These are phyloP conservation scores for Argentina anserina DNA, from an alignment of 306 rosid species.

Conservation along the genomic window DNA sequence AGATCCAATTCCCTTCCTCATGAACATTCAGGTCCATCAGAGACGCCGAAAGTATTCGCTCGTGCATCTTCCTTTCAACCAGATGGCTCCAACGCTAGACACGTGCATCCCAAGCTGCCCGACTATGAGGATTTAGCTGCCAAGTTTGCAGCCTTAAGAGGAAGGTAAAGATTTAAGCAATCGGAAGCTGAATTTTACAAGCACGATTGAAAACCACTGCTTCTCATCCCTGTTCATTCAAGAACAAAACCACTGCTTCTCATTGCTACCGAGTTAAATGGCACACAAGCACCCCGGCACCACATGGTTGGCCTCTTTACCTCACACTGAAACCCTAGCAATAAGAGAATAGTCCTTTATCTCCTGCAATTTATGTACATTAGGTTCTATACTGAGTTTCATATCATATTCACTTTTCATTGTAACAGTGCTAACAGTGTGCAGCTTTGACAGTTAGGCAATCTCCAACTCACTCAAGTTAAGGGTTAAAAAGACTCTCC, in stretches of 20 bases:
- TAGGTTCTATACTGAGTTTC: slow-evolving; percentile 3
- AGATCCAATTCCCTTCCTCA: slow-evolving; percentile 76
- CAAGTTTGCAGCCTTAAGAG: slow-evolving; percentile 77
- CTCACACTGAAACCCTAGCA: not conserved
- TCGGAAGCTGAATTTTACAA: slow-evolving; percentile 20
- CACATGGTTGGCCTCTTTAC: slow-evolving; percentile 12
- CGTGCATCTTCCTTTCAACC: slow-evolving; percentile 89
- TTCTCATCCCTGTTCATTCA: slow-evolving; percentile 6
- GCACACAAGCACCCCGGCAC: slow-evolving; percentile 8
- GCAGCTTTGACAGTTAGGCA: too few species aligned
- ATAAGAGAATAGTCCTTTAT: not conserved
- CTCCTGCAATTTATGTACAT: not conserved
- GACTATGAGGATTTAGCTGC: slow-evolving; percentile 86
- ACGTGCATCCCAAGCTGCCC: slow-evolving; percentile 95
- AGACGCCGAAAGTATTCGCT: slow-evolving; percentile 50
- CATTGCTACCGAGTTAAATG: slow-evolving; percentile 7
- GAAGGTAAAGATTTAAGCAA: slow-evolving; percentile 38
- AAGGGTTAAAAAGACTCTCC: too few species aligned
- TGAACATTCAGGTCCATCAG: slow-evolving; percentile 44
- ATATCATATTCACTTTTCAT: not conserved
- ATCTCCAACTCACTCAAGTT: too few species aligned
- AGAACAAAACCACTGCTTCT: slow-evolving; percentile 13
- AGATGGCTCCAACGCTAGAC: slow-evolving; percentile 56
- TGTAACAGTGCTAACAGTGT: slow-evolving; percentile 15
- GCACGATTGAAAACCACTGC: slow-evolving; percentile 21